phyloP scores from a whole-genome alignment of 352 stramenopile genomes.

The Phytopythium oedochilum region DNA sequence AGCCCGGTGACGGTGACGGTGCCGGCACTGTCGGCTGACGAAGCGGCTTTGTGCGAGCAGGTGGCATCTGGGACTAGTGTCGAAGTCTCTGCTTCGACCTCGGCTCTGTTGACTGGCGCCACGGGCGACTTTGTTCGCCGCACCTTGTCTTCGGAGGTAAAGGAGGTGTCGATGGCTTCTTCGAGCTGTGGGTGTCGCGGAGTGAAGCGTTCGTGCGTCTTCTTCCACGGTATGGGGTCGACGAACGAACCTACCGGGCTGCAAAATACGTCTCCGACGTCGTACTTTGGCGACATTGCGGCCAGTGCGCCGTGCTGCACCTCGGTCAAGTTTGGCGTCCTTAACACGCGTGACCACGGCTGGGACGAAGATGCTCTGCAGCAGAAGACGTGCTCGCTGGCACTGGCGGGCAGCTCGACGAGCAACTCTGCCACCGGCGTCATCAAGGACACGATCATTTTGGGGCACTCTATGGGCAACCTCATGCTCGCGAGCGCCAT shows the following conservation, averaged over 20 bases:
- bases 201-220: slow-evolving; percentile 33
- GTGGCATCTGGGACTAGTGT: slow-evolving; percentile 11
- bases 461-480: slow-evolving; percentile 47
- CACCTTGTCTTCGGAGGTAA: neutral
- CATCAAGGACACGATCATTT: slow-evolving; percentile 37
- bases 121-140: neutral
- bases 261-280: slow-evolving; percentile 18
- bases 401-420: slow-evolving; percentile 12
- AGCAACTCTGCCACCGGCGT: slow-evolving; percentile 12
- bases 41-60: slow-evolving; percentile 8
- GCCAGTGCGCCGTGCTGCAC: slow-evolving; percentile 43
- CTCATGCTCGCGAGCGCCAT: slow-evolving; percentile 33
- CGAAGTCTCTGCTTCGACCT: neutral
- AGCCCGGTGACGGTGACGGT: slow-evolving; percentile 12
- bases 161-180: slow-evolving; percentile 5
- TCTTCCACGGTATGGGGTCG: slow-evolving; percentile 36
- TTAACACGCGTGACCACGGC: slow-evolving; percentile 26
- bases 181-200: slow-evolving; percentile 25
- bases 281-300: slow-evolving; percentile 29
- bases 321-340: slow-evolving; percentile 34
- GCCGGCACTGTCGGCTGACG: slow-evolving; percentile 9
- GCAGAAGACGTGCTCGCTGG: slow-evolving; percentile 27
- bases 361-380: slow-evolving; percentile 37
- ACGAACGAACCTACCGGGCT: slow-evolving; percentile 10
- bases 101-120: neutral